Base-by-base conservation (phyloP, 2,329 filamentous ascomycete genomes). In the Bimuria novae-zelandiae region DNA sequence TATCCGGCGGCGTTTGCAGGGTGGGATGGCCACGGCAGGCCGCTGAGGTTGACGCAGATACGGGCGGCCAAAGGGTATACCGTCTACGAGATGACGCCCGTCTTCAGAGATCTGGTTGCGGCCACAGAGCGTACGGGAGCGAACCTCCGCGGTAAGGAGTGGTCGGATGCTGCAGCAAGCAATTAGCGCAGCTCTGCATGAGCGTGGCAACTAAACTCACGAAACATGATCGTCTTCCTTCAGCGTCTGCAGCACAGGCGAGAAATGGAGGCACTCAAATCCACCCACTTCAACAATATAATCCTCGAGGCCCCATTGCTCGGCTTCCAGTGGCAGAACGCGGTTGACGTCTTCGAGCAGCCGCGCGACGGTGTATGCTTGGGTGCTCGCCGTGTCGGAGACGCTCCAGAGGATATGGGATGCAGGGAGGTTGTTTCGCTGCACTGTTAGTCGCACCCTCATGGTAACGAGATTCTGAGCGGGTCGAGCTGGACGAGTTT, bases 181-280 rank as follows among this genome's bases (percentile, higher is more conserved):
- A 17, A 44, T 56, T 35, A 56, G 54, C 11, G 22, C 16, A 17
- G 23, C 59, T 27, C 19, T 60, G 57, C 17, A 48, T 36, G 25
- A 16, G 40, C 32, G n/a, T 16, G 8, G 8, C 16, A 33, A 10
- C 14, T 5, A 3, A 16, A 80, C 87, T 64, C 77, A 92, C 89
- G 89, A 79, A 51, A 97, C 84, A 71, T 92, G 85, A 65, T 97
- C 92, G 49, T 94, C 91, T 46, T 93, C 87, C 61, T 89, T 88
- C 52, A 96, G 77, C 8, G 94, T 78, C 39, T 82, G 81, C 12
- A 80, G 78, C 5, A 96, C 82, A 17, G 83, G 80, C 69, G 90
- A 88, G 65, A 90, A 97, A 75, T 97, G 93, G 51, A 97, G 76
- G 64, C 90, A 94, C 75, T 97, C 93, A 61, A 90, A 97, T 40